Conservation (phyloP, 2,329 filamentous ascomycete genomes). For the Fusarium decemcellulare region DNA sequence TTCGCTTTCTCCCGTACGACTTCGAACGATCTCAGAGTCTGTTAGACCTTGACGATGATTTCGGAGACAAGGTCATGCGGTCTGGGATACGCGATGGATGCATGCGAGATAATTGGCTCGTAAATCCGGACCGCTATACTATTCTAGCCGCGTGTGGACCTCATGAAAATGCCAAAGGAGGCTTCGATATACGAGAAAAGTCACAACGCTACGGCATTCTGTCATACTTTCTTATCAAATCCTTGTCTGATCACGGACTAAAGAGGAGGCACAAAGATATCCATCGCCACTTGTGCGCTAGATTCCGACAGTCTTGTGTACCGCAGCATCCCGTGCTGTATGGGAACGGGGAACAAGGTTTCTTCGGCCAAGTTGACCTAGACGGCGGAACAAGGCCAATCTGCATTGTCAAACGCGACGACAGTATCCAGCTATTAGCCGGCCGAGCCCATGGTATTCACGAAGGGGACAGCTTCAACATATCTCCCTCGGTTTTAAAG, state of each 20-base stretch:
- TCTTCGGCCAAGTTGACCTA: slow-evolving; percentile 12
- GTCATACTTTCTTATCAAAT: neutral
- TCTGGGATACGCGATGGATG: slow-evolving; percentile 8
- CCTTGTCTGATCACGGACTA: neutral
- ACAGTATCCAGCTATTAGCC: neutral
- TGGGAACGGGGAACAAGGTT: slow-evolving; percentile 29
- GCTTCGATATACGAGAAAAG: neutral
- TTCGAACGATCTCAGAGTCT: neutral
- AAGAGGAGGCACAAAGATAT: slow-evolving; percentile 13
- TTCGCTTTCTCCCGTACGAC: neutral
- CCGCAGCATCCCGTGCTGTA: slow-evolving; percentile 15
- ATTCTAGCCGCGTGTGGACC: slow-evolving; percentile 25
- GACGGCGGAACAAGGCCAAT: neutral
- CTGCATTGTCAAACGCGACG: neutral
- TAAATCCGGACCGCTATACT: slow-evolving; percentile 23
- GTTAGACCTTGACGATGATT: neutral
- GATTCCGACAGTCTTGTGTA: neutral
- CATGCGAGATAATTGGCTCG: slow-evolving; percentile 17
- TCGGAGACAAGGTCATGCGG: neutral
- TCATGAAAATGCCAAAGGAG: slow-evolving; percentile 8
- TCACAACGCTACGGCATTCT: slow-evolving; percentile 1
- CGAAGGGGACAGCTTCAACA: slow-evolving; percentile 17
- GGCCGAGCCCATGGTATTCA: slow-evolving; percentile 22
- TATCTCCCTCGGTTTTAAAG: neutral
- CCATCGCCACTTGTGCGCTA: slow-evolving; percentile 3